These are phyloP conservation scores for Grifola frondosa DNA, from an alignment of 1,284 basidiomycete genomes.

Conservation along the genomic window DNA sequence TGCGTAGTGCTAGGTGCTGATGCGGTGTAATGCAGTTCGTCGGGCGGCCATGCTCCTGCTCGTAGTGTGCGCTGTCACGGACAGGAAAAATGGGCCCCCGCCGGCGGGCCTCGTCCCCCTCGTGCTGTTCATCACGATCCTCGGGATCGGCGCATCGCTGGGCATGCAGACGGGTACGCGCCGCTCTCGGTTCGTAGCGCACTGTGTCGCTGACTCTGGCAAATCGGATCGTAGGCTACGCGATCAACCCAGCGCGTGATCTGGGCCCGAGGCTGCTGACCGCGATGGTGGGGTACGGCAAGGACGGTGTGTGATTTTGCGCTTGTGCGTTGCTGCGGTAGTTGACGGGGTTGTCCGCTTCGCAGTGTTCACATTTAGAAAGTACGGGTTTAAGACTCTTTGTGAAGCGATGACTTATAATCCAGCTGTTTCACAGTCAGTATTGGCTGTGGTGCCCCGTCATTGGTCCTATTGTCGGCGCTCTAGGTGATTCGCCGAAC, in stretches of 20 bases:
- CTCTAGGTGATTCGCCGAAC: conserved; percentile 30
- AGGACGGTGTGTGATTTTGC: conserved; percentile 32
- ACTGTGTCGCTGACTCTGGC: neutral
- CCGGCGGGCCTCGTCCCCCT: conserved; percentile 53
- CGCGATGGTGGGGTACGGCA: conserved; percentile 60
- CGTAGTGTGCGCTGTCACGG: conserved; percentile 42
- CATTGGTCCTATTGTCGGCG: conserved; percentile 58
- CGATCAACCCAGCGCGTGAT: conserved; percentile 66
- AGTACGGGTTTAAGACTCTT: conserved; percentile 13
- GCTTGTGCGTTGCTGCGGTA: no score
- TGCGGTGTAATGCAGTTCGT: conserved; percentile 43
- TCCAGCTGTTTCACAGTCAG: conserved; percentile 39
- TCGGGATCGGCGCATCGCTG: conserved; percentile 53
- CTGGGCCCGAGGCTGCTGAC: conserved; percentile 61
- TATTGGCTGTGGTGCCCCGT: conserved; percentile 80
- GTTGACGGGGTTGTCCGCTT: no score
- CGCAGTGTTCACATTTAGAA: conserved; percentile 45
- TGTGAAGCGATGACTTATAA: neutral
- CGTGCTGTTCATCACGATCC: conserved; percentile 51
- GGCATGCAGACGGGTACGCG: conserved; percentile 53
- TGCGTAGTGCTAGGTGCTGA: conserved; percentile 3
- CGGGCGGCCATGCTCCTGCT: conserved; percentile 55
- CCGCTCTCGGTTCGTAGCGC: neutral
- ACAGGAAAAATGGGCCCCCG: conserved; percentile 47
- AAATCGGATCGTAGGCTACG: conserved; percentile 39